phyloP scores from a whole-genome alignment of 129 eudicot genomes.

The Ambrosia trifida region DNA sequence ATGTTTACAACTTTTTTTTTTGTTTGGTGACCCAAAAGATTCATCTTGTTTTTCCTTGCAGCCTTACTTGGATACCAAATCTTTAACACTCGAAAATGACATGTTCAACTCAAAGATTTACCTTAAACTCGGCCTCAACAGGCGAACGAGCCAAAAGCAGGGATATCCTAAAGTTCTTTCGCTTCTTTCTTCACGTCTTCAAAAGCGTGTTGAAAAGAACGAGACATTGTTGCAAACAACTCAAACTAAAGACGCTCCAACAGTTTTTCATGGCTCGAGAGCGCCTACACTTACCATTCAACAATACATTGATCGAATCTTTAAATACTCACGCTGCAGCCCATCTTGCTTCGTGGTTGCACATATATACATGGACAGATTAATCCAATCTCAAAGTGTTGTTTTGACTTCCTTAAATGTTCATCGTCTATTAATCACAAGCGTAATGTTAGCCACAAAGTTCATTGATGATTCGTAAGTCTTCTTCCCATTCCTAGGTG shows the following conservation, averaged over 20 bases:
- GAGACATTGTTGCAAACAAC: conserved; percentile 50
- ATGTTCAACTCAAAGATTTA: conserved; percentile 38
- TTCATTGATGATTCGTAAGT: conserved; percentile 88
- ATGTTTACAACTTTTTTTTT: background rate
- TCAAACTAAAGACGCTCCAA: conserved; percentile 41
- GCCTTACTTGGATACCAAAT: conserved; percentile 46
- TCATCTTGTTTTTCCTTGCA: conserved; percentile 22
- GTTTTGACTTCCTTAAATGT: conserved; percentile 60
- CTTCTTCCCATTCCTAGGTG: background rate
- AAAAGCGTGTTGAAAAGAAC: conserved; percentile 52
- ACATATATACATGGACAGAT: conserved; percentile 63
- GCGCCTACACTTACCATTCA: conserved; percentile 65
- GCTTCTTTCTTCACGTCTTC: conserved; percentile 56
- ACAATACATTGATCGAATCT: conserved; percentile 68
- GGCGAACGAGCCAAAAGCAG: conserved; percentile 34
- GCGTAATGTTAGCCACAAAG: conserved; percentile 76
- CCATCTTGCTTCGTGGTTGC: conserved; percentile 82
- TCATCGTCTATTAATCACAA: conserved; percentile 76
- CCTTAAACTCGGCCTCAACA: conserved; percentile 56
- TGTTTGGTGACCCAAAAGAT: background rate
- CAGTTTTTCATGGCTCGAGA: conserved; percentile 73
- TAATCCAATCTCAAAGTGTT: conserved; percentile 38
- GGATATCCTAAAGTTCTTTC: conserved; percentile 61
- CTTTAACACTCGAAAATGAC: conserved; percentile 47
- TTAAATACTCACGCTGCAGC: conserved; percentile 72